phyloP scores from a whole-genome alignment of 805 yeast genomes.

The Spathaspora sp. region DNA sequence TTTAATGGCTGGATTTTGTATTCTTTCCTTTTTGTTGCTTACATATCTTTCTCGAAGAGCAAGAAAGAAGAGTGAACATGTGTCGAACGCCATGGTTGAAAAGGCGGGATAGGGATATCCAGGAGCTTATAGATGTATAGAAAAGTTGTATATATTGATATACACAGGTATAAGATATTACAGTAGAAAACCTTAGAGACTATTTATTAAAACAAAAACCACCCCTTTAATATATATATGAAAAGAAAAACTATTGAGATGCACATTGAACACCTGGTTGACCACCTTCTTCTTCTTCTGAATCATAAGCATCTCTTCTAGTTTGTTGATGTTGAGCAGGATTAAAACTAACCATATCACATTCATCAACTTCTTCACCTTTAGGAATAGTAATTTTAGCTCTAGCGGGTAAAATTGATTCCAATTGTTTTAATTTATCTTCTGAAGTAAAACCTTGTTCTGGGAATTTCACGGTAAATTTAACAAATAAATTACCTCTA shows the following conservation, averaged over 20 bases:
- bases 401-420: constrained; percentile 78
- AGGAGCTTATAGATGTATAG: not conserved
- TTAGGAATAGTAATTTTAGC: constrained; percentile 56
- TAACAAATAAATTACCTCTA: constrained; percentile 79
- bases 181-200: not conserved
- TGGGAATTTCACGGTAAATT: constrained; percentile 91
- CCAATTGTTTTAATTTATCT: constrained; percentile 70
- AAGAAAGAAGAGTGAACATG: not conserved
- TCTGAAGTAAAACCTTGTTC: constrained; percentile 65
- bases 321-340: constrained; percentile 52
- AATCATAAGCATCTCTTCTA: constrained; percentile 42
- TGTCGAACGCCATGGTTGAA: not conserved
- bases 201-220: not conserved
- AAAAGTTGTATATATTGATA: not conserved
- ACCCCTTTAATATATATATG: not conserved
- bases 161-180: not conserved
- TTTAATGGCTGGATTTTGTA: constrained; percentile 47
- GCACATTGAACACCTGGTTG: constrained; percentile 88
- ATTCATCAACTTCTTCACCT: constrained; percentile 77
- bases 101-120: not conserved
- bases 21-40: constrained; percentile 3
- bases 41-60: constrained; percentile 1
- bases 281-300: constrained; percentile 45
- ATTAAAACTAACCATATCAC: constrained; percentile 65
- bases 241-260: constrained; percentile 56